These are phyloP conservation scores for Tuber magnatum DNA, from an alignment of 495 filamentous ascomycete genomes.

Conservation along the genomic window DNA sequence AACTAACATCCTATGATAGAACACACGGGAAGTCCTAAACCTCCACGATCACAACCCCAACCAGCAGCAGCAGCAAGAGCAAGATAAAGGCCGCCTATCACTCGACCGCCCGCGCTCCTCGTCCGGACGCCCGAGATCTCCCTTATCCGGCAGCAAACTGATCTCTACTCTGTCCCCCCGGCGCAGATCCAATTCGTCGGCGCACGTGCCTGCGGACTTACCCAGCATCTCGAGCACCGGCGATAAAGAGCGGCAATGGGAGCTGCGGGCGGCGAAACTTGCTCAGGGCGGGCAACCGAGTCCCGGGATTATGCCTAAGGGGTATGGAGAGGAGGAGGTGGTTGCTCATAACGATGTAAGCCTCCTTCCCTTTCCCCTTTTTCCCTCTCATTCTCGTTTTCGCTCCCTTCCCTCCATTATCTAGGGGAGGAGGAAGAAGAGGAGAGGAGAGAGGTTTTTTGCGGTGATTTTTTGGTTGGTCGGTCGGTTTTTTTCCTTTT, in stretches of 20 bases:
- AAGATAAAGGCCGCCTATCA: constrained; percentile 39
- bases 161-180: constrained; percentile 40
- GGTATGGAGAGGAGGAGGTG: constrained; percentile 3
- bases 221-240: constrained; percentile 57
- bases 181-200: constrained; percentile 55
- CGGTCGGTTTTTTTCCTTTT: background rate
- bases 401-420: background rate
- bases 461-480: constrained; percentile 5
- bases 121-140: constrained; percentile 41
- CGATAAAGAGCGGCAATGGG: constrained; percentile 45
- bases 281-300: constrained; percentile 23
- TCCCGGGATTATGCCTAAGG: background rate
- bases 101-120: constrained; percentile 17
- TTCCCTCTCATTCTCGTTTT: background rate
- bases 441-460: background rate
- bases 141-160: constrained; percentile 51
- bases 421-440: background rate
- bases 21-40: constrained; percentile 44
- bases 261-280: constrained; percentile 34
- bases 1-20: constrained; percentile 33
- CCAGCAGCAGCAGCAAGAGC: constrained; percentile 31
- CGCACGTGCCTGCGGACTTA: constrained; percentile 68
- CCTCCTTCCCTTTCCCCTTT: background rate
- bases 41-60: constrained; percentile 43
- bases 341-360: background rate